Percentiles rank a stretch among this genome's conserved stretches.
phyloP scores from a whole-genome alignment of 2,329 filamentous ascomycete genomes.

The Penicillium paneum region DNA sequence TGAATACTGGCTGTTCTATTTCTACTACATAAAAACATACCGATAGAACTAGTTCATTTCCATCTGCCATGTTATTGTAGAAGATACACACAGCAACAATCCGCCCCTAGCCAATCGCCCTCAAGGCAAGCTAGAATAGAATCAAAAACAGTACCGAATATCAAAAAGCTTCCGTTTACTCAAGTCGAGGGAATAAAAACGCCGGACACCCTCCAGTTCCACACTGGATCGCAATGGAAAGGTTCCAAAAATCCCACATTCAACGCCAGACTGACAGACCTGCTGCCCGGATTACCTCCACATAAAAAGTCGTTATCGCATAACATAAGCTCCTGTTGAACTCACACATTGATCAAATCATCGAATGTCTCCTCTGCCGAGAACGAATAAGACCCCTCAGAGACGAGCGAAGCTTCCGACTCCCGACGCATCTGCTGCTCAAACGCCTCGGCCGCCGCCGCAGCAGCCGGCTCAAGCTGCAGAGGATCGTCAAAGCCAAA shows the following conservation, averaged over 20 bases:
- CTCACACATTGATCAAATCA: slow-evolving; percentile 34
- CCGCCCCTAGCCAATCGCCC: not conserved
- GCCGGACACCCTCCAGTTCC: slow-evolving; percentile 17
- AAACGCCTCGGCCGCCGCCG: slow-evolving; percentile 18
- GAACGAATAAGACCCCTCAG: slow-evolving; percentile 31
- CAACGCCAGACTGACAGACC: slow-evolving; percentile 3
- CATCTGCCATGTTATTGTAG: slow-evolving; percentile 4
- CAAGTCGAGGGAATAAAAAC: slow-evolving; percentile 5
- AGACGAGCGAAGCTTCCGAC: slow-evolving; percentile 28
- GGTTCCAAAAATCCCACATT: not conserved
- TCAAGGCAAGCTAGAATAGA: slow-evolving; percentile 1
- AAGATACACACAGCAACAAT: slow-evolving; percentile 2
- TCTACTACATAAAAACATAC: not conserved
- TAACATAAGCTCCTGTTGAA: not conserved
- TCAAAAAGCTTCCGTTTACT: not conserved
- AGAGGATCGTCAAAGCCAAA: slow-evolving; percentile 36
- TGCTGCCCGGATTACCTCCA: slow-evolving; percentile 7
- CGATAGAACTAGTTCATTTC: not conserved
- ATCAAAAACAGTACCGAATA: not conserved
- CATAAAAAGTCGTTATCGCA: not conserved
- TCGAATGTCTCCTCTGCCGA: slow-evolving; percentile 33
- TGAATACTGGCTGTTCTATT: too few relatives aligned
- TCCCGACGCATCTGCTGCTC: slow-evolving; percentile 32
- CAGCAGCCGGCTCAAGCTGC: slow-evolving; percentile 24
- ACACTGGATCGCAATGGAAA: slow-evolving; percentile 13